These are phyloP conservation scores for Cordyceps fumosorosea DNA, from an alignment of 2,329 filamentous ascomycete genomes.

Conservation along the genomic window DNA sequence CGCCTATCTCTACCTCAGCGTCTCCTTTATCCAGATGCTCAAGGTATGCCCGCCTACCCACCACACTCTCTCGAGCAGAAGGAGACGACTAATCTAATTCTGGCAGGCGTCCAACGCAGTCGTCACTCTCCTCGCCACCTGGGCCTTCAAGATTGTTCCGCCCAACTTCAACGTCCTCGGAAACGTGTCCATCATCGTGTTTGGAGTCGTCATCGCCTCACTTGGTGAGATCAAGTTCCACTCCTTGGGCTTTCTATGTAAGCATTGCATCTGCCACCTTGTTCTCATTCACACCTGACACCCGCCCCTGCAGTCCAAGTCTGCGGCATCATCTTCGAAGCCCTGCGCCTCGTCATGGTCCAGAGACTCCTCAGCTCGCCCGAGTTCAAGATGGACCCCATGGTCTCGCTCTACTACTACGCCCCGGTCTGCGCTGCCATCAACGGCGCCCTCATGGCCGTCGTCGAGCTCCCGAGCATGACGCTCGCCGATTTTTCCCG, in stretches of 20 bases:
- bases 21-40: conserved; percentile 98
- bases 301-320: conserved; percentile 46
- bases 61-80: no score
- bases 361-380: conserved; percentile 73
- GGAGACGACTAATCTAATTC: background rate
- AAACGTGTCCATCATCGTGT: conserved; percentile 90
- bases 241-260: conserved; percentile 65
- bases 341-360: conserved; percentile 76
- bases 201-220: conserved; percentile 91
- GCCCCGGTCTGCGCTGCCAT: conserved; percentile 77
- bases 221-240: conserved; percentile 95
- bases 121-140: conserved; percentile 82
- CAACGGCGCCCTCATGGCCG: conserved; percentile 67
- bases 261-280: background rate
- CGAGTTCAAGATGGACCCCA: conserved; percentile 87
- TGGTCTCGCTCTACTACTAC: conserved; percentile 87
- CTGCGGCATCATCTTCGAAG: conserved; percentile 73
- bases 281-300: background rate
- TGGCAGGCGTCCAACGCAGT: conserved; percentile 71
- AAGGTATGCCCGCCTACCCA: conserved; percentile 59
- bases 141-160: conserved; percentile 76
- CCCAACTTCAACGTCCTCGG: conserved; percentile 81
- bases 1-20: conserved; percentile 90
- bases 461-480: conserved; percentile 67
- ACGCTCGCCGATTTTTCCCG: conserved; percentile 63